These are phyloP conservation scores for Trichophyton schoenleinii DNA, from an alignment of 2,329 filamentous ascomycete genomes.

Conservation along the genomic window DNA sequence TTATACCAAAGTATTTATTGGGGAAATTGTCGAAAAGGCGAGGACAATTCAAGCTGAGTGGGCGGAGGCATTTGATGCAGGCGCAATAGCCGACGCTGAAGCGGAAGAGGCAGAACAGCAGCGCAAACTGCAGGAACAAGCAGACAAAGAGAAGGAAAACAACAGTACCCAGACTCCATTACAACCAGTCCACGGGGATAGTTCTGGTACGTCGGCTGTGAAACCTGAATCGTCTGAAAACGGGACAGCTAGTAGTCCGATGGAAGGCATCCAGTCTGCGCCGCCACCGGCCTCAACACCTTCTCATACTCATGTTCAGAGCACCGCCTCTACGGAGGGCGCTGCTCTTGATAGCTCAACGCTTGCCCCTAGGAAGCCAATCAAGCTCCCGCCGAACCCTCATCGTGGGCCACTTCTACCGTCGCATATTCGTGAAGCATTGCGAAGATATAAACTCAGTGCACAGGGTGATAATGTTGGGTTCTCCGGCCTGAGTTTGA, in stretches of 20 bases:
- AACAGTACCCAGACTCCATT: not conserved
- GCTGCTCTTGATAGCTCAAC: not conserved
- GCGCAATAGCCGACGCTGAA: constrained; percentile 42
- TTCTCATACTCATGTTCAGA: not conserved
- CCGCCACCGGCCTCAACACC: not conserved
- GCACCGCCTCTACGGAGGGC: not conserved
- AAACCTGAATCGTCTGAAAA: not conserved
- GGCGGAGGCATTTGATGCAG: constrained; percentile 40
- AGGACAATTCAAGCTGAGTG: constrained; percentile 47
- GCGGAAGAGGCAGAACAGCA: constrained; percentile 46
- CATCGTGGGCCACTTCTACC: constrained; percentile 38
- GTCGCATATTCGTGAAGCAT: constrained; percentile 38
- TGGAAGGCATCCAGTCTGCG: not conserved
- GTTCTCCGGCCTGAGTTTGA: constrained; percentile 36
- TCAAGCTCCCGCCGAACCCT: constrained; percentile 32
- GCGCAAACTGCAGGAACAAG: constrained; percentile 20
- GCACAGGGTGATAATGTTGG: constrained; percentile 38
- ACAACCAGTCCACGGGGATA: not conserved
- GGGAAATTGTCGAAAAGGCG: constrained; percentile 53
- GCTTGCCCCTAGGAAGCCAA: constrained; percentile 6
- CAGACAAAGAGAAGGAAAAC: not conserved
- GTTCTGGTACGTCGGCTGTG: not conserved
- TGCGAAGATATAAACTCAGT: constrained; percentile 37
- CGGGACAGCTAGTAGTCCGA: not conserved
- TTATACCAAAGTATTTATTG: constrained; percentile 55